Percentiles rank a stretch among this genome's conserved stretches.
These are phyloP conservation scores for Blastomyces parvus DNA, from an alignment of 2,329 filamentous ascomycete species.

Conservation along the genomic window DNA sequence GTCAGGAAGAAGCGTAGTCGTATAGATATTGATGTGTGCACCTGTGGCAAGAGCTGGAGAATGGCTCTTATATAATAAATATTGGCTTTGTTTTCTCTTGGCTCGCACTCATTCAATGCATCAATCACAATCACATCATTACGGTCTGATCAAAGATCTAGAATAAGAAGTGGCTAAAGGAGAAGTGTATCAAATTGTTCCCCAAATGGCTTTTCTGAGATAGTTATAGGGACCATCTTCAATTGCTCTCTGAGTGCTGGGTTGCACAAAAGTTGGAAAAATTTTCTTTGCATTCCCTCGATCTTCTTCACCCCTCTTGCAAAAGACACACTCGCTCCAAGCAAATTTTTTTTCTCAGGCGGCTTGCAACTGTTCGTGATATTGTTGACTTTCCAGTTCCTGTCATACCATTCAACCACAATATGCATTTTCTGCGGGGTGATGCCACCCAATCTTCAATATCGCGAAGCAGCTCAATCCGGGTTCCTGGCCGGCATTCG, in stretches of 20 bases:
- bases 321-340: constrained; percentile 23
- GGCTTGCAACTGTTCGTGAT: constrained; percentile 16
- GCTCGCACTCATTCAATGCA: constrained; percentile 25
- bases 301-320: constrained; percentile 16
- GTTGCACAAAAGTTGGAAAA: too few species aligned
- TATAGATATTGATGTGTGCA: constrained; percentile 10
- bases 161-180: constrained; percentile 14
- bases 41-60: constrained; percentile 17
- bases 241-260: constrained; percentile 2
- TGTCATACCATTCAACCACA: constrained; percentile 23
- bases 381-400: constrained; percentile 26
- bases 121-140: constrained; percentile 21
- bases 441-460: constrained; percentile 16
- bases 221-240: constrained; percentile 19
- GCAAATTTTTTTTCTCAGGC: constrained; percentile 4
- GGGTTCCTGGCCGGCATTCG: constrained; percentile 17
- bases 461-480: constrained; percentile 16
- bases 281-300: constrained; percentile 5
- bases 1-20: constrained; percentile 23
- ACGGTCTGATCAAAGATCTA: constrained; percentile 1
- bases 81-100: too few species aligned
- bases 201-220: constrained; percentile 18
- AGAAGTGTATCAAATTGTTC: constrained; percentile 22
- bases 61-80: constrained; percentile 18
- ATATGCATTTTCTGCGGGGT: constrained; percentile 16